Evolutionary conservation across 2,329 filamentous ascomycete species (phyloP).

Genomic region (Zymoseptoria pseudotritici): DNA sequence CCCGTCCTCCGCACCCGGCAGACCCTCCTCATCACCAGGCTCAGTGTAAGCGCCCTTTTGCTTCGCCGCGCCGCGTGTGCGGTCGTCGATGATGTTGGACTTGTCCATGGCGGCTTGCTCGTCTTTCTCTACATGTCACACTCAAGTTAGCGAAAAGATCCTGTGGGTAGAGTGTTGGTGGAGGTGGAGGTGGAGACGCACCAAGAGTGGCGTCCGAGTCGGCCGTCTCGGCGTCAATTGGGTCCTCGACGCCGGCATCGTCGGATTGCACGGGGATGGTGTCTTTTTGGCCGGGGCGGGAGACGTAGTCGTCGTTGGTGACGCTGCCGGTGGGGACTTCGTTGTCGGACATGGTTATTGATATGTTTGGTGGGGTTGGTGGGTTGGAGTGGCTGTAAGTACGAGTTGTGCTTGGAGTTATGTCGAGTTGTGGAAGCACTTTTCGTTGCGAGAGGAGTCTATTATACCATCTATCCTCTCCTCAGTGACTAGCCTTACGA

Average conservation of each 20-base stretch:
- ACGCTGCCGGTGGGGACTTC: constrained; percentile 26
- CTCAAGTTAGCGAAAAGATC: not conserved
- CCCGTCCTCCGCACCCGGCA: constrained; percentile 22
- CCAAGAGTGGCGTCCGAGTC: constrained; percentile 43
- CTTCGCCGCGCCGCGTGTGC: constrained; percentile 43
- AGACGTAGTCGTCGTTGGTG: constrained; percentile 40
- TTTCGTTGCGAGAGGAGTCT: not conserved
- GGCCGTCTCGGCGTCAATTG: constrained; percentile 36
- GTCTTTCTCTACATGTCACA: constrained; percentile 33
- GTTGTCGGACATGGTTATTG: constrained; percentile 10
- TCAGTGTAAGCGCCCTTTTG: constrained; percentile 39
- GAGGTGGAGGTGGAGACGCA: constrained; percentile 21
- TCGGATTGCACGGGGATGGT: constrained; percentile 43
- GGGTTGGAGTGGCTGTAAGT: not conserved
- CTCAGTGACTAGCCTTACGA: not conserved
- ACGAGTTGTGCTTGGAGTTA: not conserved
- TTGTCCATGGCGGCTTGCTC: constrained; percentile 44
- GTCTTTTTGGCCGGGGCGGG: constrained; percentile 41
- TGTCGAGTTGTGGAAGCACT: not conserved
- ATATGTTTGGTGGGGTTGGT: not conserved
- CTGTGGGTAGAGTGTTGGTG: not conserved
- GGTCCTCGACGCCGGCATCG: constrained; percentile 39
- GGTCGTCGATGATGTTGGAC: constrained; percentile 40
- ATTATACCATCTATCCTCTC: not conserved
- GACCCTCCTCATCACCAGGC: constrained; percentile 46